Conservation (phyloP, 2,329 filamentous ascomycete genomes). For the Pestalotiopsis sp. region DNA sequence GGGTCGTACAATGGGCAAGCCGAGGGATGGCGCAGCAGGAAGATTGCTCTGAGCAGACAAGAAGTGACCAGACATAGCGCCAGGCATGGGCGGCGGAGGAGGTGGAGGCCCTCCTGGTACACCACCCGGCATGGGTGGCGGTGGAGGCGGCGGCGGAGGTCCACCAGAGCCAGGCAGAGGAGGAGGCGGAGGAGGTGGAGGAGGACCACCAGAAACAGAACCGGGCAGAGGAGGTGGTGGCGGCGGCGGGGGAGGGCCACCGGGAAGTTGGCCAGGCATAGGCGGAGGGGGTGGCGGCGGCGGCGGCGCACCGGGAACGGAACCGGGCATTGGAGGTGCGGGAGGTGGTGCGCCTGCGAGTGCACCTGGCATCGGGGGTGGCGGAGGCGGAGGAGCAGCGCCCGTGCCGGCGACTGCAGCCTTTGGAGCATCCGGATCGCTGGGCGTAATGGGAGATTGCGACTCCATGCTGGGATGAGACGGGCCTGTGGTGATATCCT, state of each 20-base stretch:
- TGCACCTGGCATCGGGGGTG: constrained; percentile 36
- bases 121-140: constrained; percentile 45
- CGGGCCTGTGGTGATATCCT: constrained; percentile 72
- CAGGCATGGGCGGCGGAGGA: constrained; percentile 67
- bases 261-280: constrained; percentile 41
- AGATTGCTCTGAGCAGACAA: constrained; percentile 65
- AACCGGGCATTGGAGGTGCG: constrained; percentile 38
- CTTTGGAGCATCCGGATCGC: constrained; percentile 62
- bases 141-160: constrained; percentile 38
- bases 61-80: constrained; percentile 75
- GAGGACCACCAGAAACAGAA: constrained; percentile 38
- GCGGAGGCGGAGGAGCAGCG: constrained; percentile 39
- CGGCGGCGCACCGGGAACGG: constrained; percentile 29
- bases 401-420: constrained; percentile 54
- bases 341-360: constrained; percentile 34
- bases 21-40: constrained; percentile 58
- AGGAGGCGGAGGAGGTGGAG: constrained; percentile 51
- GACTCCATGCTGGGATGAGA: constrained; percentile 77
- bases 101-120: constrained; percentile 43
- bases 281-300: constrained; percentile 43
- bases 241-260: constrained; percentile 35
- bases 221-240: constrained; percentile 46
- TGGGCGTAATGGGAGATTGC: constrained; percentile 67
- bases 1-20: constrained; percentile 79
- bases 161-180: constrained; percentile 35